Base-by-base conservation (phyloP, 176 grass and related monocot genomes). In the Ananas comosus region DNA sequence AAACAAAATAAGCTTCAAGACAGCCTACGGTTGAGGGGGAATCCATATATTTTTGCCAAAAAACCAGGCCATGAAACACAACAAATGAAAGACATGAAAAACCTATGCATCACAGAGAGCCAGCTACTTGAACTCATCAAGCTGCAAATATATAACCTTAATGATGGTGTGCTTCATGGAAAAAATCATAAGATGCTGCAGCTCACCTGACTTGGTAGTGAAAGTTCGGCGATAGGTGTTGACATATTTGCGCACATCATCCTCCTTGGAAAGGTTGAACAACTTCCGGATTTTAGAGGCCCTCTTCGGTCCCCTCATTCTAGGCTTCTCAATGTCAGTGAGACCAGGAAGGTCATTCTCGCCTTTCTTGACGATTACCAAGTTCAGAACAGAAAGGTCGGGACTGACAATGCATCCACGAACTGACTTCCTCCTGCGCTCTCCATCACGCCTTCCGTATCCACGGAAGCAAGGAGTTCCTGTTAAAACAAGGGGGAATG, bases 231-330 rank as follows among this genome's bases (percentile, higher is more conserved):
- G 88, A 63, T 91, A 96, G 8, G 91, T 96, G 72, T 96, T 96
- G n/a, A 96, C 91, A 2, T 91, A 96, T 22, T 91, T 91, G 74
- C 91, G 88, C 10, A 96, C 91, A 73, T 96, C 91, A 91, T 96
- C 91, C 47, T 96, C 85, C 80, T 91, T 86, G 63, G 69, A 63
- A 13, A 96, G 91, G 80, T 96, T 96, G 54, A 96, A 96, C n/a
- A 96, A 80, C 82, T 96, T 96, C 74, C 85, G 82, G 80, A 96
- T 96, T 77, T 96, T 96, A 25, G 88, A 91, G 51, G 88, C 91
- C 75, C 91, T 96, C 72, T 96, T 96, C 21, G 91, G 91, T 72
- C 91, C 91, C 82, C 91, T 96, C 91, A 96, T 91, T 78, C 91
- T 88, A 22, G 91, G 91, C 80, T 96, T 96, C 75, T 96, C 91